Conservation (phyloP, 306 rosid genomes). For the Castanea mollissima region DNA sequence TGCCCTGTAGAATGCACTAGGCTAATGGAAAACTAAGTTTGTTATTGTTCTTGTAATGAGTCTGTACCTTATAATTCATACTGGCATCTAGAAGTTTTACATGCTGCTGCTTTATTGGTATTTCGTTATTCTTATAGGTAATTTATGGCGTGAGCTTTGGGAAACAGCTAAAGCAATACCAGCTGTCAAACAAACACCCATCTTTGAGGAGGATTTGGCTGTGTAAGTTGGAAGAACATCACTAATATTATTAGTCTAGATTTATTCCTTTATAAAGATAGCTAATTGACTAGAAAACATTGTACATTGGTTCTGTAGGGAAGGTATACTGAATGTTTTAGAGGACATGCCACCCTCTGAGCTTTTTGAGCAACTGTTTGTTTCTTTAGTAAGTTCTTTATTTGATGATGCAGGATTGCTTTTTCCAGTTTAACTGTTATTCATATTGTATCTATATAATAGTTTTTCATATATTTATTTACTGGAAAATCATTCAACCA, state of each 20-base stretch:
- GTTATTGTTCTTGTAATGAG: constrained; percentile 9
- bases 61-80: constrained; percentile 6
- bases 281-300: constrained; percentile 17
- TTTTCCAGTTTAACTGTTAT: not conserved
- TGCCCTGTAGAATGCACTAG: constrained; percentile 13
- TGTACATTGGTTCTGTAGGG: constrained; percentile 53
- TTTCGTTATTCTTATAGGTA: constrained; percentile 52
- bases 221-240: constrained; percentile 57
- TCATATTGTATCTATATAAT: not conserved
- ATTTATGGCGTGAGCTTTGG: constrained; percentile 98
- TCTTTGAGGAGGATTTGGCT: constrained; percentile 95
- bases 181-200: constrained; percentile 92
- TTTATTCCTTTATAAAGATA: not conserved
- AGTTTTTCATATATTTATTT: not conserved
- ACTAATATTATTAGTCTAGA: constrained; percentile 10
- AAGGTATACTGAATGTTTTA: constrained; percentile 74
- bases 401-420: not conserved
- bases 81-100: not conserved
- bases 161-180: constrained; percentile 91
- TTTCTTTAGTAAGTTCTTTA: constrained; percentile 75
- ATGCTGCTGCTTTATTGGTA: constrained; percentile 6
- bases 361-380: constrained; percentile 79
- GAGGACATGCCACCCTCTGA: constrained; percentile 82
- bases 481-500: not conserved
- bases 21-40: constrained; percentile 5